These are phyloP conservation scores for Schizochytrium sp. DNA, from an alignment of 108 stramenopile genomes.

Conservation along the genomic window DNA sequence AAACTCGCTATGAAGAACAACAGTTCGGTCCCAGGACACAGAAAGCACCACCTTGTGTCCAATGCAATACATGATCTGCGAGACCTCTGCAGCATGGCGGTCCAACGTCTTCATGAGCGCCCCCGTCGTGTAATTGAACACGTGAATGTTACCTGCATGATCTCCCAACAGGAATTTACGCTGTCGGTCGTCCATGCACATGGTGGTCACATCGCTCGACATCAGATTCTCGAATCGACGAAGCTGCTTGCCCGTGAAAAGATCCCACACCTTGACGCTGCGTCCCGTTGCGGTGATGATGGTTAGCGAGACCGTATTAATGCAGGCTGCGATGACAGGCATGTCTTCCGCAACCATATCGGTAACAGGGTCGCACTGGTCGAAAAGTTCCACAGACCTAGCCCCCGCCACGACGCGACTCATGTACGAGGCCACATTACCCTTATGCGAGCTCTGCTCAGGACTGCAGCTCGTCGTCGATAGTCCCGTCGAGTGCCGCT, in stretches of 20 bases:
- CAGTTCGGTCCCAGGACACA: slow-evolving; percentile 27
- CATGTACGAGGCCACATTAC: slow-evolving; percentile 17
- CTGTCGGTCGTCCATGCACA: slow-evolving; percentile 41
- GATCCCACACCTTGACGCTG: slow-evolving; percentile 42
- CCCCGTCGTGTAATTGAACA: slow-evolving; percentile 46
- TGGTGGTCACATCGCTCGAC: slow-evolving; percentile 30
- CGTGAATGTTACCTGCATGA: slow-evolving; percentile 26
- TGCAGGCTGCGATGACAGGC: slow-evolving; percentile 32
- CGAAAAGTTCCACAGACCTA: slow-evolving; percentile 42
- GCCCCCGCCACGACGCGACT: slow-evolving; percentile 36
- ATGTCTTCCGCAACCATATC: slow-evolving; percentile 50
- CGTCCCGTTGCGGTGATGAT: slow-evolving; percentile 32
- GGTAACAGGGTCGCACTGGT: slow-evolving; percentile 36
- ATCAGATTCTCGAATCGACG: slow-evolving; percentile 25
- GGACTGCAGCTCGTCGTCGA: no score
- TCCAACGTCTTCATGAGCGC: slow-evolving; percentile 43
- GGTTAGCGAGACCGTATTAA: slow-evolving; percentile 34
- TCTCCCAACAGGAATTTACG: slow-evolving; percentile 43
- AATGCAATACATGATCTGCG: slow-evolving; percentile 15
- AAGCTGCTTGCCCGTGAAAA: slow-evolving; percentile 34
- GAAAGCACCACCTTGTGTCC: slow-evolving; percentile 30
- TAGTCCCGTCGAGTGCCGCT: no score
- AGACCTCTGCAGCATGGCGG: slow-evolving; percentile 27
- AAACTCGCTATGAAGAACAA: slow-evolving; percentile 24
- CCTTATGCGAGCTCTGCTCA: neutral